Evolutionary conservation across 225 moss, liverwort and hornwort genomes (phyloP), one percentile per base, ranked within the genome.

Genomic region (Rhytidiadelphus loreus): DNA sequence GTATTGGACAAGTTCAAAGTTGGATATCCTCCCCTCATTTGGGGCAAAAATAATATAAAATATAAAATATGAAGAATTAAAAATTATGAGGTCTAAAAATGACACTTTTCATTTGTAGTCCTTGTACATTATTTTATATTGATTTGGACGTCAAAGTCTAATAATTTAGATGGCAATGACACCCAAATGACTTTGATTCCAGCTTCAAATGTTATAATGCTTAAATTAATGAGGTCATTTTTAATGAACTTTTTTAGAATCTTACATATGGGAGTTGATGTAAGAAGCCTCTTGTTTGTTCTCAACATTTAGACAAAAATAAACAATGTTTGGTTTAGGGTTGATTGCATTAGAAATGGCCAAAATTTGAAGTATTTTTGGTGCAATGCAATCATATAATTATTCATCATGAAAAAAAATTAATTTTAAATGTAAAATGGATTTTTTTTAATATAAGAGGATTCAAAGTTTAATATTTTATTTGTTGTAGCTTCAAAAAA

Each of bases 41-140:
- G 4, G 14, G 5, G 0, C 13, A 41, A 70, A 15, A 15, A 41
- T 41, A 25, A 26, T 39, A 69, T 24, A 2, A 14, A 21, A 69
- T 24, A 24, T 4, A 3, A 24, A 71, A 16, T 0, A 10, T 43
- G 2, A 16, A 43, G 5, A 71, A 26, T 9, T 44, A 1, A 9
- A 44, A 44, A 16, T 28, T 28, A 43, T 28, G 2, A 28, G 16
- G 2, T 16, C 1, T 26, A 8, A 43, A 43, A 16, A 28, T 3
- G 16, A 43, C 1, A 44, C 3, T 72, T 71, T 43, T 44, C 10
- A 44, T 44, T 43, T 28, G 5, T 72, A 44, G 10, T 3, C 6
- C 0, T 44, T 0, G 1, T 44, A 44, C 0, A 28, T 16, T 72
- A 44, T 28, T 72, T 44, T 28, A 28, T 16, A 44, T 28, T 44